phyloP scores from a whole-genome alignment of 345 rosid species.

The Atalantia buxifolia region DNA sequence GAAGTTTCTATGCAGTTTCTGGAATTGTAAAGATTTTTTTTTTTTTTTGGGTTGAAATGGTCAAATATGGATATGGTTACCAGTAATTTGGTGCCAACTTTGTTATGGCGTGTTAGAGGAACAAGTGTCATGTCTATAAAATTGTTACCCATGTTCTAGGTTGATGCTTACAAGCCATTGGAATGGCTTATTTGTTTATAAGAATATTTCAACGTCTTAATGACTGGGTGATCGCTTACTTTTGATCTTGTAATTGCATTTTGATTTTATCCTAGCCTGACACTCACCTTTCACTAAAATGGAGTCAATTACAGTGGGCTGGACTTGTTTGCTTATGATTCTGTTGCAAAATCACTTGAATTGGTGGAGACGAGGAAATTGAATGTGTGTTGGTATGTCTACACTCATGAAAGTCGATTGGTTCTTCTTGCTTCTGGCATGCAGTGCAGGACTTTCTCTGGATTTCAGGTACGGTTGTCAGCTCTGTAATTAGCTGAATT shows the following conservation, averaged over 20 bases:
- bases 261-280: neutral
- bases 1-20: constrained; percentile 10
- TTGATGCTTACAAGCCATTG: neutral
- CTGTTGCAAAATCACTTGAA: constrained; percentile 53
- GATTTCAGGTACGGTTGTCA: constrained; percentile 68
- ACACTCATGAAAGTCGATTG: constrained; percentile 95
- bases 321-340: constrained; percentile 73
- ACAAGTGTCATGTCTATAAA: neutral
- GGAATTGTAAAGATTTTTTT: neutral
- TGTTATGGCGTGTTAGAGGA: neutral
- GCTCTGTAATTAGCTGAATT: constrained; percentile 1
- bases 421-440: constrained; percentile 98
- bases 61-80: neutral
- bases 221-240: neutral
- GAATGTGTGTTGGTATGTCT: constrained; percentile 76
- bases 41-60: neutral
- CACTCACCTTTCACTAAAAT: constrained; percentile 15
- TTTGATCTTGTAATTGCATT: neutral
- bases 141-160: neutral
- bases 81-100: neutral
- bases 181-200: neutral
- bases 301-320: constrained; percentile 64
- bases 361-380: constrained; percentile 79
- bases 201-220: neutral
- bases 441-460: constrained; percentile 86